Percentiles rank a stretch among this genome's conserved stretches.
Conservation (phyloP, 1,284 basidiomycete species). For the Bjerkandera adusta region DNA sequence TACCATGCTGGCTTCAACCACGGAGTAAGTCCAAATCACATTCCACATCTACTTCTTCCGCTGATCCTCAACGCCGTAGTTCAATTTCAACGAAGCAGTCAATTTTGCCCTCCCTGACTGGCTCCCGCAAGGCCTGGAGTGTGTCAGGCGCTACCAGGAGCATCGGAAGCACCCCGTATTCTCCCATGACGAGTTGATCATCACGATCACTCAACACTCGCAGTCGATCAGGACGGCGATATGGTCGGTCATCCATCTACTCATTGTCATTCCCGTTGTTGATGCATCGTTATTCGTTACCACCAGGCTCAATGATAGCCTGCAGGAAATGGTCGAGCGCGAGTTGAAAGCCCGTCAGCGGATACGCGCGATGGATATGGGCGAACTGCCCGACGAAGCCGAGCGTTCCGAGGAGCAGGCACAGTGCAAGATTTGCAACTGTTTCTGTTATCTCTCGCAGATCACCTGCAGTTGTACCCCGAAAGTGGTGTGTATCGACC, state of each 20-base stretch:
- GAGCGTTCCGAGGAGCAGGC: conserved; percentile 92
- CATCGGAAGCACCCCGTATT: conserved; percentile 95
- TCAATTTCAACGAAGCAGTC: conserved; percentile 99
- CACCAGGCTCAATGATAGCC: conserved; percentile 75
- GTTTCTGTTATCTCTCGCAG: conserved; percentile 95
- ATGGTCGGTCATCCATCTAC: conserved; percentile 59
- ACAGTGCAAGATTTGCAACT: conserved; percentile 93
- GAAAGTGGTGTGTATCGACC: conserved; percentile 85
- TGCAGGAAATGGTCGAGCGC: conserved; percentile 87
- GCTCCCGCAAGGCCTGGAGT: conserved; percentile 85
- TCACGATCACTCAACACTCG: conserved; percentile 94
- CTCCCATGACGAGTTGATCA: conserved; percentile 95
- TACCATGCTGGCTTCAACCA: conserved; percentile 99
- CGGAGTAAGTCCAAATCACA: conserved; percentile 54
- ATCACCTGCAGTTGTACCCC: conserved; percentile 78
- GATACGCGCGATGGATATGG: conserved; percentile 56
- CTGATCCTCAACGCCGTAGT: conserved; percentile 40
- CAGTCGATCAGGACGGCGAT: conserved; percentile 90
- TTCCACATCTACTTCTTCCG: conserved; percentile 1
- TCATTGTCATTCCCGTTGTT: conserved; percentile 19
- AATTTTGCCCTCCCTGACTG: conserved; percentile 99
- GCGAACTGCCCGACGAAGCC: conserved; percentile 72
- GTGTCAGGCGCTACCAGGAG: conserved; percentile 85
- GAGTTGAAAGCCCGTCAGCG: conserved; percentile 71
- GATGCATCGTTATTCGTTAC: background rate